These are phyloP conservation scores for Paramecium pentaurelia DNA, from an alignment of 73 alveolate species.

Conservation along the genomic window DNA sequence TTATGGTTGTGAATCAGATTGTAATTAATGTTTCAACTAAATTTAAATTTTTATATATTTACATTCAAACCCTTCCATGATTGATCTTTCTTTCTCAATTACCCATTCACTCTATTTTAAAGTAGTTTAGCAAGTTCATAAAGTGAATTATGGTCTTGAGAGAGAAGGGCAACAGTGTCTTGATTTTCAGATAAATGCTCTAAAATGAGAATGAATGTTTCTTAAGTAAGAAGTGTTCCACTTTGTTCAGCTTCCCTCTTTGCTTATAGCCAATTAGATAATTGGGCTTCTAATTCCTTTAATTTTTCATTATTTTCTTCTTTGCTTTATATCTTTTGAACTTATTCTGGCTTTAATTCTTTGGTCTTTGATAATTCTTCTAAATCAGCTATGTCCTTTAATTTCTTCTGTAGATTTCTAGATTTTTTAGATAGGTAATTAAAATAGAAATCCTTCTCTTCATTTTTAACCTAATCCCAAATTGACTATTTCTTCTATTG, in stretches of 20 bases:
- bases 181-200: conserved; percentile 23
- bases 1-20: background rate
- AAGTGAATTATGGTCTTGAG: background rate
- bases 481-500: background rate
- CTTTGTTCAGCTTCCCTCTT: background rate
- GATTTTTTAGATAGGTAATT: background rate
- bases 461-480: background rate
- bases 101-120: background rate
- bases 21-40: background rate
- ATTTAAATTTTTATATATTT: background rate
- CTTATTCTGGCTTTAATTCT: background rate
- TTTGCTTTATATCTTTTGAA: background rate
- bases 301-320: background rate
- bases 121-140: background rate
- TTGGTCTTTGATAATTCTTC: background rate
- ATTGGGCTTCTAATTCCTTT: background rate
- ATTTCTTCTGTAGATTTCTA: background rate
- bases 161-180: background rate
- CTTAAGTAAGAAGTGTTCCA: background rate
- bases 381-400: background rate
- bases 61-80: background rate
- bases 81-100: background rate
- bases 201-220: background rate
- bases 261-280: background rate
- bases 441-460: background rate